Conservation (phyloP, 805 yeast genomes). For the Nakazawaea wickerhamii region DNA sequence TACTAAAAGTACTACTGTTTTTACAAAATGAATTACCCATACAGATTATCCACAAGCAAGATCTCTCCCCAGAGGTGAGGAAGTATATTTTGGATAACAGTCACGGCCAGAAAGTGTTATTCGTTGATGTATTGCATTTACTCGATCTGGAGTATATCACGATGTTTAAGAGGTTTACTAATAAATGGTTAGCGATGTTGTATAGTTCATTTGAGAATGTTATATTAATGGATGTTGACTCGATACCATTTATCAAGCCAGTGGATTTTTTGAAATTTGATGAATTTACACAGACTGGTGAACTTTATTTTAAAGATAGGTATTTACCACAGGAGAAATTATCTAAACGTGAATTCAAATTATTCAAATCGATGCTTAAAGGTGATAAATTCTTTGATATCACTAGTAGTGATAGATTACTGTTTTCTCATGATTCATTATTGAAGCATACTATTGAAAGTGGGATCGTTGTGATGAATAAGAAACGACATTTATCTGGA, state of each 20-base stretch:
- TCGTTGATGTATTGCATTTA: conserved; percentile 28
- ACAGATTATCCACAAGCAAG: conserved; percentile 39
- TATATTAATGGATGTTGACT: conserved; percentile 49
- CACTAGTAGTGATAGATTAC: background rate
- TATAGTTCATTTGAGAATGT: conserved; percentile 55
- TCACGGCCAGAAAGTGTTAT: conserved; percentile 21
- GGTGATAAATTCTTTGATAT: background rate
- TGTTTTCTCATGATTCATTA: conserved; percentile 13
- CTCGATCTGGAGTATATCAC: conserved; percentile 20
- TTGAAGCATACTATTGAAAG: conserved; percentile 42
- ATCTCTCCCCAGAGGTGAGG: conserved; percentile 28
- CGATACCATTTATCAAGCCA: conserved; percentile 33
- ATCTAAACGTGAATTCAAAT: conserved; percentile 28
- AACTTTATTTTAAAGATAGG: conserved; percentile 44
- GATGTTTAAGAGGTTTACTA: conserved; percentile 25
- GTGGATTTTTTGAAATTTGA: conserved; percentile 28
- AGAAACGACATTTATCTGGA: conserved; percentile 43
- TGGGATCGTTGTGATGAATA: conserved; percentile 44
- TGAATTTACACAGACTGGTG: conserved; percentile 30
- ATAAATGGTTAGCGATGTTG: conserved; percentile 50
- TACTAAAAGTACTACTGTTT: conserved; percentile 39
- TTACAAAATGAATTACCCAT: conserved; percentile 45
- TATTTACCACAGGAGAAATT: conserved; percentile 30
- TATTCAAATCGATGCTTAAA: conserved; percentile 28
- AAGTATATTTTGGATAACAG: conserved; percentile 18